Base-by-base conservation (phyloP, 805 yeast species). In the Kazachstania kunashirensis region DNA sequence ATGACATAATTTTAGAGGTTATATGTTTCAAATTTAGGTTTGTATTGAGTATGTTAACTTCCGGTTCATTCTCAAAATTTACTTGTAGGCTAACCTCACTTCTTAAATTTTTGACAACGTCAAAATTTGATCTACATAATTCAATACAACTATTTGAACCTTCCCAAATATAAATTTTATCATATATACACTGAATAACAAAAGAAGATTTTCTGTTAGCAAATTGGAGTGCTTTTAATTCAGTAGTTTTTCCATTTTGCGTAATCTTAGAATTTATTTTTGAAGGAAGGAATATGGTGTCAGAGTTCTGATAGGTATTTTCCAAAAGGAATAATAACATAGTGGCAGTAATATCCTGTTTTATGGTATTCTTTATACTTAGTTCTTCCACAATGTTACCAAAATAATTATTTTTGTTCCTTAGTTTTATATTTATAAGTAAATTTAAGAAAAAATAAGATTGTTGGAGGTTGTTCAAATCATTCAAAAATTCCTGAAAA, bases 131-230 rank as follows among this genome's bases (percentile, higher is more conserved):
- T 16, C 52, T 43, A 14, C 44, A 35, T 6, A 52, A 33, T 31
- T 45, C 49, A 10, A 52, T 16, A 31, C 43, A 40, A 8, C 29
- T 12, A 2, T 41, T 40, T 2, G 44, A 45, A 2, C 44, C 44
- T 24, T 38, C 40, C 50, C 52, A 52, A 20, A 50, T 25, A 33
- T 43, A 47, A 6, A 49, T 23, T 12, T 42, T 27, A 13, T 42
- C 38, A 17, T 32, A 25, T 7, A 34, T 33, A 13, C 24, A 46
- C 28, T 50, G 52, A 9, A 44, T 14, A 17, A 29, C 9, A 16
- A n/a, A 13, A n/a, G 14, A 27, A n/a, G n/a, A n/a, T n/a, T n/a
- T n/a, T n/a, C n/a, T n/a, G n/a, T n/a, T n/a, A n/a, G n/a, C n/a
- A n/a, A n/a, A n/a, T n/a, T n/a, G n/a, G n/a, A n/a, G n/a, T n/a